Evolutionary conservation across 805 yeast genomes (phyloP), one percentile per base, ranked within the genome.

Genomic region (Teunomyces panamensis): DNA sequence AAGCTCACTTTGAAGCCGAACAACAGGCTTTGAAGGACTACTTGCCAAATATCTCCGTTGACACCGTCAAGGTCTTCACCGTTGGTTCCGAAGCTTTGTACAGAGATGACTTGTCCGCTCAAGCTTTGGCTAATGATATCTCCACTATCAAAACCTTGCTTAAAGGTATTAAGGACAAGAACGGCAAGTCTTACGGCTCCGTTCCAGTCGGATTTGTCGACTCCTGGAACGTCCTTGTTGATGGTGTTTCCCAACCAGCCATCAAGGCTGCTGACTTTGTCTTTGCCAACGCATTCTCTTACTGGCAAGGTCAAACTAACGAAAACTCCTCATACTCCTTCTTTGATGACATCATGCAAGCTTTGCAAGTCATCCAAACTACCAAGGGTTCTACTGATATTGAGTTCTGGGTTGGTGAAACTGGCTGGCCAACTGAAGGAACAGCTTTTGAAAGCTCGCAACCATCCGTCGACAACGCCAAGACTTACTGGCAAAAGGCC

Each of bases 271-370:
- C 95, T 42, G 98, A 92, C 68, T 75, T 89, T 60, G 83, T 90
- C 52, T 87, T 85, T 67, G 96, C 96, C 62, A 92, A 92, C 66
- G 97, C 97, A 44, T 92, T 92, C 80, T 88, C 97, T 7, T 92
- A 91, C 84, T 92, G 98, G 98, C 98, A 92, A 77, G 97, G 97
- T 39, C 97, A 90, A 76, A 79, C 89, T 56, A 79, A 78, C 80
- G 63, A 68, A 43, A 91, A 91, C 68, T 81, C 97, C 26, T 82
- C 96, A 13, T 88, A 81, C 79, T 89, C 97, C 2, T 92, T 91
- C 85, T 81, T 89, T 57, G 97, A 91, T 67, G 97, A 92, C 69
- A 89, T 92, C 69, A 90, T 91, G 96, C 97, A 92, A 79, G 97
- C 97, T 56, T 75, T 92, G 68, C 96, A 89, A 76, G 75, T 78